Evolutionary conservation across 164 flowering plant species (phyloP).

Genomic region (Kingdonia uniflora): DNA sequence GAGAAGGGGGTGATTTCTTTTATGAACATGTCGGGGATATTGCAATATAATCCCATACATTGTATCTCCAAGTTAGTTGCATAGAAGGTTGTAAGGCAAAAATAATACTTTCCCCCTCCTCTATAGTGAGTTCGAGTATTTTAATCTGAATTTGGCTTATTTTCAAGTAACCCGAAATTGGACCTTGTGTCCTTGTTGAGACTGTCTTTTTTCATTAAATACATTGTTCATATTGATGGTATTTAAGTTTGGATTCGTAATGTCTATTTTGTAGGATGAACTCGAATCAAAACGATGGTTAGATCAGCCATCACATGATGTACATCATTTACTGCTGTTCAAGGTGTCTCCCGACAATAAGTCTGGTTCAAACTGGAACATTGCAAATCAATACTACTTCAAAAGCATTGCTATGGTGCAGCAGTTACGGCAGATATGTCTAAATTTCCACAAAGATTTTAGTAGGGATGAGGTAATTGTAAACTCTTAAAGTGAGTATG

Average conservation of each 20-base stretch:
- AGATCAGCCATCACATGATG: conserved; percentile 55
- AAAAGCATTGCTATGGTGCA: conserved; percentile 58
- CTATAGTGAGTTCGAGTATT: no score
- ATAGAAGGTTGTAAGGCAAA: no score
- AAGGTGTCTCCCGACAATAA: conserved; percentile 10
- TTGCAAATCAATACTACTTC: conserved; percentile 55
- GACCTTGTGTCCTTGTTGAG: not conserved
- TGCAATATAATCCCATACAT: no score
- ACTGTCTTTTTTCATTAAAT: not conserved
- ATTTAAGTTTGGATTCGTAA: not conserved
- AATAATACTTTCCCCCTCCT: no score
- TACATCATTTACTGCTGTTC: conserved; percentile 44
- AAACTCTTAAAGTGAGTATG: not conserved
- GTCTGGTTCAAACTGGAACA: conserved; percentile 37
- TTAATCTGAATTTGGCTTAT: no score
- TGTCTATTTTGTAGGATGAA: conserved; percentile 1
- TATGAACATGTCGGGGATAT: no score
- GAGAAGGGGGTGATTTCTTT: no score
- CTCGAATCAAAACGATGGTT: conserved; percentile 17
- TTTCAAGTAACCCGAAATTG: not conserved
- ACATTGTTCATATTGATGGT: no score
- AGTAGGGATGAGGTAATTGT: conserved; percentile 51
- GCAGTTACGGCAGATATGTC: conserved; percentile 37
- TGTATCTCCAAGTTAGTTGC: no score
- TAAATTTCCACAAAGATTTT: conserved; percentile 64